These are phyloP conservation scores for Gnomoniopsis smithogilvyi DNA, from an alignment of 2,329 filamentous ascomycete genomes.

Conservation along the genomic window DNA sequence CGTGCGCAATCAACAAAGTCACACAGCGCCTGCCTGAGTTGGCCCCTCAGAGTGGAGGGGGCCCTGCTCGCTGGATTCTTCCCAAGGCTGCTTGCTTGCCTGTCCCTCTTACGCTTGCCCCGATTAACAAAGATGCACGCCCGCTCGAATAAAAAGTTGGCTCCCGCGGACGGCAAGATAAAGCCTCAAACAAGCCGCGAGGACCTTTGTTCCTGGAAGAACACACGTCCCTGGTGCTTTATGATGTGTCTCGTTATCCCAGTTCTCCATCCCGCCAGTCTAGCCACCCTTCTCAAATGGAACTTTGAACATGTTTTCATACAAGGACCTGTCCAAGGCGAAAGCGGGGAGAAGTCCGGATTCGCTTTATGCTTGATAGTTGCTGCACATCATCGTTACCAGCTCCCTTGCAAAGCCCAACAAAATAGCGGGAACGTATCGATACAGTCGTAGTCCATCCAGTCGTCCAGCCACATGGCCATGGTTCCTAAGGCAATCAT, in stretches of 20 bases:
- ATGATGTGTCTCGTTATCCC: neutral
- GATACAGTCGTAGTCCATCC: slow-evolving; percentile 11
- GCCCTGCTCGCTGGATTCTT: neutral
- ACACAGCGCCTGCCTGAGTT: neutral
- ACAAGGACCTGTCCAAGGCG: slow-evolving; percentile 9
- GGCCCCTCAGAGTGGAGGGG: no score
- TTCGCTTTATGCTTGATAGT: neutral
- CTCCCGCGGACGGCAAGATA: neutral
- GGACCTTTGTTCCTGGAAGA: neutral
- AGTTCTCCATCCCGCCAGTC: neutral
- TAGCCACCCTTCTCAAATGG: slow-evolving; percentile 4
- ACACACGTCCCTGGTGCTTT: no score
- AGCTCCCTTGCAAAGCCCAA: neutral
- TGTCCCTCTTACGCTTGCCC: slow-evolving; percentile 1
- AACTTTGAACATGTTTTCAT: slow-evolving; percentile 5
- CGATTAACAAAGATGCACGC: neutral
- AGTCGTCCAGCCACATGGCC: slow-evolving; percentile 3
- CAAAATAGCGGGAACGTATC: slow-evolving; percentile 8
- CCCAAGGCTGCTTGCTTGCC: neutral
- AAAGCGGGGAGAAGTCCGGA: neutral
- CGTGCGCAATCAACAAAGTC: neutral
- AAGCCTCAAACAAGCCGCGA: neutral
- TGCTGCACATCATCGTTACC: neutral
- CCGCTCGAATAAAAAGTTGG: neutral
- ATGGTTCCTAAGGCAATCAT: neutral